phyloP scores from a whole-genome alignment of 2,329 filamentous ascomycete species.

The Aspergillus ochraceus region DNA sequence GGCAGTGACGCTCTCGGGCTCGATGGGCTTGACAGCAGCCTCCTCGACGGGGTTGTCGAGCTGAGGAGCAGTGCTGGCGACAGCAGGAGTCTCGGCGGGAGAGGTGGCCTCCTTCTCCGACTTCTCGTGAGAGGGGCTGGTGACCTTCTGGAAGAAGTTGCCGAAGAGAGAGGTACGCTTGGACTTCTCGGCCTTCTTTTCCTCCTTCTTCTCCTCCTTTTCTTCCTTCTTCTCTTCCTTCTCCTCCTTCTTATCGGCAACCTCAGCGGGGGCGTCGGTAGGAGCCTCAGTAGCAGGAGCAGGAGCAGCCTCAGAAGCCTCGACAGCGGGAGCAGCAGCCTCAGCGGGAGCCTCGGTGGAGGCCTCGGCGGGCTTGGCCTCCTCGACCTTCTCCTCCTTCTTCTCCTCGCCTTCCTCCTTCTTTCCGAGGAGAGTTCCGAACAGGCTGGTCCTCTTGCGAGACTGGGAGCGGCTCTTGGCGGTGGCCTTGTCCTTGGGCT shows the following conservation, averaged over 20 bases:
- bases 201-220: constrained; percentile 41
- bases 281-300: constrained; percentile 39
- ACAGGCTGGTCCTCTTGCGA: constrained; percentile 55
- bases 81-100: constrained; percentile 46
- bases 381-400: constrained; percentile 46
- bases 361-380: constrained; percentile 25
- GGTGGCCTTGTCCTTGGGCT: constrained; percentile 52
- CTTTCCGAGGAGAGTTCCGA: constrained; percentile 56
- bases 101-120: constrained; percentile 51
- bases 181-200: constrained; percentile 48
- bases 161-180: constrained; percentile 88
- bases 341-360: constrained; percentile 12
- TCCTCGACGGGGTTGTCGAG: constrained; percentile 47
- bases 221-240: constrained; percentile 13
- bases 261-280: constrained; percentile 28
- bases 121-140: constrained; percentile 47
- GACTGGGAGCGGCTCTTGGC: constrained; percentile 61
- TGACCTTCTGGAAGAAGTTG: constrained; percentile 71
- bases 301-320: constrained; percentile 36
- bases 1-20: constrained; percentile 47
- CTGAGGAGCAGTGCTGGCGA: constrained; percentile 51
- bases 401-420: constrained; percentile 55
- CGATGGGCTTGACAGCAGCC: constrained; percentile 37
- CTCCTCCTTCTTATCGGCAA: constrained; percentile 13
- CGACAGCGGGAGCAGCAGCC: constrained; percentile 15